Base-by-base conservation (phyloP, 2,329 filamentous ascomycete species). In the Malbranchea cinnamomea region DNA sequence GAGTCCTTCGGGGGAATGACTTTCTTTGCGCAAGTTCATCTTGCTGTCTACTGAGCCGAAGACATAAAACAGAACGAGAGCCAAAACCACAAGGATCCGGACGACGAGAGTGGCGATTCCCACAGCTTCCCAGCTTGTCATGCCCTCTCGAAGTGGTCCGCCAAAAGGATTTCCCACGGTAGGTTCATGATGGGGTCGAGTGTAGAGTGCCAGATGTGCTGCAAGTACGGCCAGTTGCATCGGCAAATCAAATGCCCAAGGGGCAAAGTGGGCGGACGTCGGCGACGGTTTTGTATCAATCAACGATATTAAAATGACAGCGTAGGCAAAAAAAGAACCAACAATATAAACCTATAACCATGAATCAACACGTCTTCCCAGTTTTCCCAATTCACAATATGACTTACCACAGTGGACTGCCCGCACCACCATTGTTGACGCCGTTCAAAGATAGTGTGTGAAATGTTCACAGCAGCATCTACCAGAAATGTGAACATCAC, bases 311-410 rank as follows among this genome's bases (percentile, higher is more conserved):
- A 91, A 67, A 41, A 93, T 69, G 42, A 93, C 75, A 28, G 80
- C 68, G 59, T 91, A 89, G 39, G 89, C 73, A 62, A 92, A 93
- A 41, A 84, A 78, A 25, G 81, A 78, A 32, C 78, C 82, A 33
- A 82, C 70, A 39, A 91, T 64, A 54, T 91, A 92, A 48, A 92
- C 77, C 84, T 93, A 35, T 17, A 30, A 11, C 46, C 33, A 29
- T 26, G 15, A 18, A 28, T 23, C 34, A 29, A 29, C 24, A 14
- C 22, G 38, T 9, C 36, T 30, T 34, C 26, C 12, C 12, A 23
- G 26, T 22, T 19, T 17, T 13, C 4, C 16, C 11, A 28, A 27
- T 26, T 17, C 28, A 27, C 16, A 3, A 20, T 8, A 23, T 30
- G 10, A 34, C 77, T 50, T 71, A 85, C 81, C 58, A 79, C 75